Percentiles rank a stretch among this genome's conserved stretches.
phyloP scores from a whole-genome alignment of 163 green algal species.

The Volvox carteri region DNA sequence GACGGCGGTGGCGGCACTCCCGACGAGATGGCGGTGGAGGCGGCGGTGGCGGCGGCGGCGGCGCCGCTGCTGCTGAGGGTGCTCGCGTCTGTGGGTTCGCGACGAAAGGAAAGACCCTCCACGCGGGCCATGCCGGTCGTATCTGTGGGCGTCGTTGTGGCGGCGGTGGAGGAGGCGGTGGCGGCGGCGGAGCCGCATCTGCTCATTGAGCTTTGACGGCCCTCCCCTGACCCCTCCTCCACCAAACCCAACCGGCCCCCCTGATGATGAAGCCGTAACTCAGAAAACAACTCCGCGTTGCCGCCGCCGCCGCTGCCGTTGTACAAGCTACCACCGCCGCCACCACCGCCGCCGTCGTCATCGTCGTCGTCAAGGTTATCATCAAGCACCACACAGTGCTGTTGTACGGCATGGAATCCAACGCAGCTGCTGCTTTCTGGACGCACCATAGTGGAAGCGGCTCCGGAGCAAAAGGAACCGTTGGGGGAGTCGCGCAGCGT shows the following conservation, averaged over 20 bases:
- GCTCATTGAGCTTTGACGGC: background rate
- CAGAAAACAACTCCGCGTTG: background rate
- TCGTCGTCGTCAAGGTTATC: constrained; percentile 13
- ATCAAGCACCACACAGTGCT: constrained; percentile 38
- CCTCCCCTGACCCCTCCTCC: constrained; percentile 8
- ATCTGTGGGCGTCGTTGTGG: constrained; percentile 4
- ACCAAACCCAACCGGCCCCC: background rate
- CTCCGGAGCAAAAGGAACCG: background rate
- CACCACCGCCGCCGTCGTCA: background rate
- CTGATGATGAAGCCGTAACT: background rate
- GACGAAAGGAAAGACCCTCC: background rate
- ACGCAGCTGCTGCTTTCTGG: constrained; percentile 21
- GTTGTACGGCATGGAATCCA: background rate
- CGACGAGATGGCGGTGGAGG: too few relatives aligned
- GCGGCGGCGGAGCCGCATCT: background rate
- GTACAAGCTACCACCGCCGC: background rate
- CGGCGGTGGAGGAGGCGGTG: background rate
- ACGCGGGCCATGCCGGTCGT: background rate
- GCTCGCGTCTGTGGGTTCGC: background rate
- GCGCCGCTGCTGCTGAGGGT: background rate
- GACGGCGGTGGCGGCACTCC: too few relatives aligned
- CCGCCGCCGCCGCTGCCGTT: background rate
- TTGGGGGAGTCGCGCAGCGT: background rate
- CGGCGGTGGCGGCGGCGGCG: background rate
- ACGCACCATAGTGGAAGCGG: background rate